Evolutionary conservation across 1,139 yeast genomes (phyloP).

Genomic region (Debaryomyces nepalensis): DNA sequence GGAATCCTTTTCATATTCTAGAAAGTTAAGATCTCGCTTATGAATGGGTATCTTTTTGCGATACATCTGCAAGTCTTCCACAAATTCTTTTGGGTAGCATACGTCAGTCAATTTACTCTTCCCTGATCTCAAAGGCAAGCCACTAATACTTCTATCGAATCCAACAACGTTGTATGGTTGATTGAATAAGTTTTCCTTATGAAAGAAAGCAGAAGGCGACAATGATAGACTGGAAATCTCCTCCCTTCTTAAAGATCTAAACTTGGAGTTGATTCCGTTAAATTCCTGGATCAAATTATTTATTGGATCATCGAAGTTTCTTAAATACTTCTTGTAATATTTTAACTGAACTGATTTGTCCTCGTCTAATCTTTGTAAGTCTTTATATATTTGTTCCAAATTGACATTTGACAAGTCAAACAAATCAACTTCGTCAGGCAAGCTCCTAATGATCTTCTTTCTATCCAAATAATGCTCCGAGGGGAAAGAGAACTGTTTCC

Average conservation of each 20-base stretch:
- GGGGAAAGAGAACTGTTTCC: constrained; percentile 38
- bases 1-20: constrained; percentile 33
- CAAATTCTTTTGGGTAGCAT: constrained; percentile 44
- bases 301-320: constrained; percentile 40
- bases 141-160: constrained; percentile 46
- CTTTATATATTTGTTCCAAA: constrained; percentile 37
- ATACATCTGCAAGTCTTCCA: constrained; percentile 44
- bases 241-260: constrained; percentile 39
- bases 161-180: constrained; percentile 50
- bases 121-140: constrained; percentile 43
- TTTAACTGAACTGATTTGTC: constrained; percentile 47
- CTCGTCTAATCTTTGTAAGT: constrained; percentile 39
- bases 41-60: constrained; percentile 37
- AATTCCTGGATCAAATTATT: constrained; percentile 39
- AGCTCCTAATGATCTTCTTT: constrained; percentile 33
- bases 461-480: constrained; percentile 45
- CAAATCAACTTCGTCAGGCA: constrained; percentile 47
- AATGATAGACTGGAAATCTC: constrained; percentile 37
- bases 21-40: constrained; percentile 46
- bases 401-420: constrained; percentile 26
- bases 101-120: constrained; percentile 23
- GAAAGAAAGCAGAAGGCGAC: constrained; percentile 33
- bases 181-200: constrained; percentile 36
- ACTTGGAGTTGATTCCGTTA: constrained; percentile 43
- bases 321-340: constrained; percentile 38